These are phyloP conservation scores for Rauvolfia tetraphylla DNA, from an alignment of 257 asterid species.

Conservation along the genomic window DNA sequence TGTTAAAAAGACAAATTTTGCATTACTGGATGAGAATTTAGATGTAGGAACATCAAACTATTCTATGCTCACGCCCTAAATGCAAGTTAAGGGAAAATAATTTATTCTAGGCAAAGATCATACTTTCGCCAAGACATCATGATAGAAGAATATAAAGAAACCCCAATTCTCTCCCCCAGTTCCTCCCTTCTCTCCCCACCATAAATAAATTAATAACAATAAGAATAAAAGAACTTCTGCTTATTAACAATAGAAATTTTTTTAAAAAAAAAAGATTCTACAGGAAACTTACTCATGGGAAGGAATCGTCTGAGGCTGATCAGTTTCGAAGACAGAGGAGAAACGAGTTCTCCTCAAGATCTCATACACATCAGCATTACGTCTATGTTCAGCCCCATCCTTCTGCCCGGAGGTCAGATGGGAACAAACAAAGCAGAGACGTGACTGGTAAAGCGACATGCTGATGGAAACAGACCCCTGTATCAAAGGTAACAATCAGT, in stretches of 20 bases:
- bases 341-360: conserved; percentile 76
- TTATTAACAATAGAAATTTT: not conserved
- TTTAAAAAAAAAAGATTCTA: not conserved
- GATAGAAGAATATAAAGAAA: not conserved
- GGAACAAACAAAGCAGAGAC: conserved; percentile 90
- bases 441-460: conserved; percentile 78
- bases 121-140: not conserved
- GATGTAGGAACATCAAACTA: not conserved
- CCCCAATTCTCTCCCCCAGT: too few relatives aligned
- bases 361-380: conserved; percentile 75
- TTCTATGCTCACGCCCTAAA: not conserved
- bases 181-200: too few relatives aligned
- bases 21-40: not conserved
- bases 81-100: not conserved
- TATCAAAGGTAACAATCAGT: conserved; percentile 3
- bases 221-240: not conserved
- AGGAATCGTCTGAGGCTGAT: conserved; percentile 83
- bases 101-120: not conserved
- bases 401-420: conserved; percentile 86
- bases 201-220: too few relatives aligned
- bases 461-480: conserved; percentile 98
- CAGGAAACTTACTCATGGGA: conserved; percentile 73
- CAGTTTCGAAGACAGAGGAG: conserved; percentile 60
- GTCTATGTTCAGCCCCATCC: conserved; percentile 69
- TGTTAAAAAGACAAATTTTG: not conserved